Evolutionary conservation across 352 stramenopile genomes (phyloP).

Genomic region (Globisporangium emineosum): DNA sequence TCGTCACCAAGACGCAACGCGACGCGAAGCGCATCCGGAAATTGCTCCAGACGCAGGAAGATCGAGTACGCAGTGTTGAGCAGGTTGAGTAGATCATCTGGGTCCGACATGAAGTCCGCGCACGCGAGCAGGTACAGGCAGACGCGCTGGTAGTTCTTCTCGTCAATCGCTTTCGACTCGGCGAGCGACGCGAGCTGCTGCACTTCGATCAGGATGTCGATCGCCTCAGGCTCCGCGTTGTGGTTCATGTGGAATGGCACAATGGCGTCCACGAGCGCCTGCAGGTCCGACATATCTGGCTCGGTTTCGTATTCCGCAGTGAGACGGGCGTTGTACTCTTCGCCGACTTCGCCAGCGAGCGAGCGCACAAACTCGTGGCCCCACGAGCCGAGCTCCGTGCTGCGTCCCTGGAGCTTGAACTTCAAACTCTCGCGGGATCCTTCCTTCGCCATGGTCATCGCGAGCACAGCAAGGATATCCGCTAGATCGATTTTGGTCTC

Average conservation of each 20-base stretch:
- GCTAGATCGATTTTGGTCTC: conserved; percentile 82
- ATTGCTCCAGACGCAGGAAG: conserved; percentile 93
- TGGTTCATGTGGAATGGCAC: conserved; percentile 99
- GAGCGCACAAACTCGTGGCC: conserved; percentile 98
- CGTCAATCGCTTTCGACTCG: conserved; percentile 92
- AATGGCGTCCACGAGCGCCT: conserved; percentile 97
- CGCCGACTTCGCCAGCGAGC: conserved; percentile 96
- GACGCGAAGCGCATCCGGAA: conserved; percentile 96
- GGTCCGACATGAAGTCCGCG: conserved; percentile 98
- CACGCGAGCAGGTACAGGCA: conserved; percentile 99
- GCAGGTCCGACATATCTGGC: conserved; percentile 88
- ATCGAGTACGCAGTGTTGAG: conserved; percentile 93
- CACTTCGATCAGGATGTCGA: conserved; percentile 99
- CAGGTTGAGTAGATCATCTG: conserved; percentile 94
- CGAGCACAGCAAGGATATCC: conserved; percentile 92
- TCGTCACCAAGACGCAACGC: conserved; percentile 91
- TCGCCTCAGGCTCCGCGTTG: conserved; percentile 98
- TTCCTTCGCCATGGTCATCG: conserved; percentile 98
- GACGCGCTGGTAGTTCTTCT: conserved; percentile 98
- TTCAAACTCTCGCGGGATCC: conserved; percentile 82
- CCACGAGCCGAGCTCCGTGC: conserved; percentile 93
- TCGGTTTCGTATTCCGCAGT: conserved; percentile 49
- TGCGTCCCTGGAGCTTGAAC: conserved; percentile 91
- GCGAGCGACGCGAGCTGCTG: conserved; percentile 95
- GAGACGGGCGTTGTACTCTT: conserved; percentile 85